Evolutionary conservation across 2,329 filamentous ascomycete genomes (phyloP).

Genomic region (Zymoseptoria ardabiliae): DNA sequence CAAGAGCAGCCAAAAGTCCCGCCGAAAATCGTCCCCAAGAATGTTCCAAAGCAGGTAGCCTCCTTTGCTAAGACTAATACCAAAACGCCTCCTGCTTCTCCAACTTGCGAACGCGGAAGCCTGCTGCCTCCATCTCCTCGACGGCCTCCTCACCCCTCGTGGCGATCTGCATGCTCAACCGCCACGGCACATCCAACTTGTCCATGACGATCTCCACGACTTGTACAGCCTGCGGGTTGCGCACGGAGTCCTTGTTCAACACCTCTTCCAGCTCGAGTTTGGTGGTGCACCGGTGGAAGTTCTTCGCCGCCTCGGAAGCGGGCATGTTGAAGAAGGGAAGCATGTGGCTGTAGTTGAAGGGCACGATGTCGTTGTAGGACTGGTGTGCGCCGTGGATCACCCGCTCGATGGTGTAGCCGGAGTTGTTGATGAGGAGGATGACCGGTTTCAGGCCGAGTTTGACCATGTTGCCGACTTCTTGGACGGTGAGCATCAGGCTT

Average conservation of each 20-base stretch:
- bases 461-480: constrained; percentile 60
- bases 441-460: constrained; percentile 29
- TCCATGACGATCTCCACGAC: constrained; percentile 38
- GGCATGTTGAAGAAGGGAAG: constrained; percentile 33
- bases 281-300: constrained; percentile 28
- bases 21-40: not conserved
- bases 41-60: not conserved
- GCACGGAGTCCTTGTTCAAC: constrained; percentile 26
- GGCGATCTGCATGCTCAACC: not conserved
- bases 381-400: constrained; percentile 38
- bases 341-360: constrained; percentile 19
- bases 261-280: constrained; percentile 34
- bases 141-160: not conserved
- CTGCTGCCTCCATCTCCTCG: not conserved
- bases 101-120: not conserved
- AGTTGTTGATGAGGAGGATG: constrained; percentile 40
- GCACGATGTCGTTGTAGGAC: constrained; percentile 12
- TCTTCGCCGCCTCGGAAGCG: constrained; percentile 24
- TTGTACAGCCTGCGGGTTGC: constrained; percentile 29
- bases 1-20: not conserved
- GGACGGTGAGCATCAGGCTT: constrained; percentile 57
- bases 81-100: not conserved
- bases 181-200: not conserved
- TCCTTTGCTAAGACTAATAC: not conserved
- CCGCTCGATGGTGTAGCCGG: constrained; percentile 42